Base-by-base conservation (phyloP, 306 rosid species). In the Hippophae rhamnoides region DNA sequence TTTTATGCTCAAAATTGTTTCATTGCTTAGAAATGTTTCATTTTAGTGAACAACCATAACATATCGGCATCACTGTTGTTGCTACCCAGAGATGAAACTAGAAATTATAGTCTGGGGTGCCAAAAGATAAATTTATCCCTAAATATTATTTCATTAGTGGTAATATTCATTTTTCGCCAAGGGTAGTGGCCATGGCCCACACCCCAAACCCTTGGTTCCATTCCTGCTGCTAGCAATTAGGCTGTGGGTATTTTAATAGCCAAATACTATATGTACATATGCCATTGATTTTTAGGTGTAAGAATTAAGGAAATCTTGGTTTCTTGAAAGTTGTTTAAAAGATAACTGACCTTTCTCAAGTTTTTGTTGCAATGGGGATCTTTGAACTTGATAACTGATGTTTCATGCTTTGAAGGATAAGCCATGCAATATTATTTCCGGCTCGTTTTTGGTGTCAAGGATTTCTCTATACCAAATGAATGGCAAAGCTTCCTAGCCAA, bases 11-110 rank as follows among this genome's bases (percentile, higher is more conserved):
- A 14, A 1, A 31, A 58, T 5, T 64, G 42, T 64, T 41, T 45
- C 9, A 43, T 64, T 72, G 47, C 42, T 47, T 52, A 66, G 14
- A 9, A 8, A 40, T 47, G 11, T 45, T 52, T 55, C 52, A 26
- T 25, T 13, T 49, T 26, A 6, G 46, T 57, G 38, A 66, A 48
- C 23, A 27, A 41, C 9, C 64, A 5, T 47, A 23, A 40, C 18
- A 31, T 52, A 27, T 13, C 57, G 38, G 38, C 38, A 31, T 31
- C 38, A 31, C 5, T 5, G 5, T 2, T 31, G 38, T 31, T 31
- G 38, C 38, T 31, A 31, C 3, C 38, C 38, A 31, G 3, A 31
- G 38, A 31, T 31, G 5, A 31, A 31, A 31, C 38, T 31, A 31
- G 38, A 31, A 31, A 31, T 31, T 31, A 31, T 31, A 31, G 38